Conservation (phyloP, 306 rosid species). For the Fragaria vesca region DNA sequence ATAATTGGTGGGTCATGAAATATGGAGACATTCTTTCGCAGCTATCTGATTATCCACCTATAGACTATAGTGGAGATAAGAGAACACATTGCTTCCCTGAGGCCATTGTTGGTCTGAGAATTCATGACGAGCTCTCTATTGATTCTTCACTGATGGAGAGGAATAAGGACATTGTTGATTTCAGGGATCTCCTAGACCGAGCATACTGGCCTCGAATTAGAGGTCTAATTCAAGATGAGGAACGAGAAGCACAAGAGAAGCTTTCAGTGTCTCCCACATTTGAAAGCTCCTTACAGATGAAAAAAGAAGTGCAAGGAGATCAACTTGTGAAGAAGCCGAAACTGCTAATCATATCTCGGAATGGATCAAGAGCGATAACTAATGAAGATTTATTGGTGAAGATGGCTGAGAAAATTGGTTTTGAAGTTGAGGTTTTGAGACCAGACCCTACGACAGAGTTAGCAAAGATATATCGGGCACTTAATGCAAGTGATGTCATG, state of each 20-base stretch:
- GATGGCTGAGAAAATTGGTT: constrained; percentile 68
- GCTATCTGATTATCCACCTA: constrained; percentile 62
- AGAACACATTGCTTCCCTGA: constrained; percentile 83
- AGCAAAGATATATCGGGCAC: constrained; percentile 68
- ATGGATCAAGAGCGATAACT: constrained; percentile 65
- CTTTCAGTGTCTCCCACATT: constrained; percentile 27
- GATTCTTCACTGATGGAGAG: constrained; percentile 61
- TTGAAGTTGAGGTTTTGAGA: constrained; percentile 53
- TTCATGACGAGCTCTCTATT: constrained; percentile 75
- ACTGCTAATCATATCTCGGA: constrained; percentile 64
- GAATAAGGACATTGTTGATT: constrained; percentile 62
- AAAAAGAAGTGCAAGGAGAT: constrained; percentile 17
- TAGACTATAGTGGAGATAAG: constrained; percentile 58
- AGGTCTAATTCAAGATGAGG: constrained; percentile 53
- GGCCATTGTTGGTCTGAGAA: constrained; percentile 77
- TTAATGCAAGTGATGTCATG: constrained; percentile 80
- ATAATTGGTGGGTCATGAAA: constrained; percentile 82
- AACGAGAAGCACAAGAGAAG: constrained; percentile 37
- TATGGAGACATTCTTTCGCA: constrained; percentile 74
- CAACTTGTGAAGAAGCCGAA: constrained; percentile 39
- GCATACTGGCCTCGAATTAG: constrained; percentile 78
- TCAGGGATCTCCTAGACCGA: constrained; percentile 58
- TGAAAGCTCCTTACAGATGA: constrained; percentile 26
- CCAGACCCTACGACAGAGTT: constrained; percentile 69
- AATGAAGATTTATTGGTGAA: constrained; percentile 69